These are phyloP conservation scores for Candida stauntonica DNA, from an alignment of 805 yeast genomes.

Conservation along the genomic window DNA sequence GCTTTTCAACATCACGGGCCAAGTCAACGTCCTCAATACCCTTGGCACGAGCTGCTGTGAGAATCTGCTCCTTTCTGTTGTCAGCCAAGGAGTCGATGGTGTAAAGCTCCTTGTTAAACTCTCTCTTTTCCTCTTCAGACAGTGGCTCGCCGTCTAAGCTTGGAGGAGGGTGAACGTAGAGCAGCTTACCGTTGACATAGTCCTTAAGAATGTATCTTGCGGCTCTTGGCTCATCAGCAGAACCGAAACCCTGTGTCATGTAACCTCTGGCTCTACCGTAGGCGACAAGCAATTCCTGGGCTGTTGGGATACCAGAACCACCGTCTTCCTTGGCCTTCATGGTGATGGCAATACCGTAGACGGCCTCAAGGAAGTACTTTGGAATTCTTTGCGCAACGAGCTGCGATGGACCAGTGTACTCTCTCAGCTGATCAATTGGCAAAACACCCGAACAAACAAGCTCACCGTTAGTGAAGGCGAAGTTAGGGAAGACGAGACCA, in stretches of 20 bases:
- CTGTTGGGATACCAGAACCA: slow-evolving; percentile 84
- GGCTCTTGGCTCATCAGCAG: slow-evolving; percentile 95
- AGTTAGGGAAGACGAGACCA: slow-evolving; percentile 96
- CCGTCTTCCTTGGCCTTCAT: slow-evolving; percentile 78
- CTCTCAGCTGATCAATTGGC: slow-evolving; percentile 96
- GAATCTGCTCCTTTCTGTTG: slow-evolving; percentile 66
- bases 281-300: slow-evolving; percentile 83
- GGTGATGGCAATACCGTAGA: slow-evolving; percentile 87
- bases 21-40: slow-evolving; percentile 56
- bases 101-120: slow-evolving; percentile 75
- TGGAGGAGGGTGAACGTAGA: slow-evolving; percentile 89
- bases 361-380: slow-evolving; percentile 80
- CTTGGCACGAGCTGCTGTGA: slow-evolving; percentile 55
- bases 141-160: slow-evolving; percentile 41
- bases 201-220: slow-evolving; percentile 90
- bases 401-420: slow-evolving; percentile 82
- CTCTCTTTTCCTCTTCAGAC: slow-evolving; percentile 47
- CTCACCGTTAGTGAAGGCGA: slow-evolving; percentile 94
- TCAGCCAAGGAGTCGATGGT: slow-evolving; percentile 63
- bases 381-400: slow-evolving; percentile 87
- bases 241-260: slow-evolving; percentile 95
- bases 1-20: slow-evolving; percentile 60
- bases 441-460: slow-evolving; percentile 97
- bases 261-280: slow-evolving; percentile 96
- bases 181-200: slow-evolving; percentile 86